Evolutionary conservation across 31 red algal species (phyloP), one percentile per base, ranked within the genome.

Genomic region (Endocladia muricata): DNA sequence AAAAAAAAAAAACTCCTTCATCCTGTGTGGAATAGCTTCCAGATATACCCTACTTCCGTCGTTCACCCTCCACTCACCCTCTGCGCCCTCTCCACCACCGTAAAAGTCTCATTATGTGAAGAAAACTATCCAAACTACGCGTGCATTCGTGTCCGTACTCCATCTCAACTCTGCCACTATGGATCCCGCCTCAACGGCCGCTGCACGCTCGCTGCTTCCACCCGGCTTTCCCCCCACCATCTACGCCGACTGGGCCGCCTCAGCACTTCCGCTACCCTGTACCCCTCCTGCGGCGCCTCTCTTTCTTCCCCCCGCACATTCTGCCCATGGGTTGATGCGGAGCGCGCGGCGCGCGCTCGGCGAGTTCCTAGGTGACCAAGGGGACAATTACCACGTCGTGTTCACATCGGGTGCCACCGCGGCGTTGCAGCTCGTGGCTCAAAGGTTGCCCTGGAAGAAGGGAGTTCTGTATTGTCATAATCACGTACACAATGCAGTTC

Each of bases 381-480:
- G 42, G 17, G 58, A 74, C 5, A 55, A 41, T 3, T 70, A 81
- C 68, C 44, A 65, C 42, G 54, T 83, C 17, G 51, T 91, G 40
- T 83, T 81, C 59, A 91, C 88, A 33, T 56, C 79, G 41, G 74
- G 74, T 19, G 71, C 88, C 28, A 91, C 88, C 25, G 79, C 44
- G 37, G 68, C 88, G 42, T 61, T 91, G 29, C 39, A 66, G 19
- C n/a, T 77, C 35, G 15, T 80, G 15, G 65, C 79, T 26, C 43
- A 82, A 52, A 72, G 88, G 19, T 68, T 84, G 19, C 88, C 88
- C 5, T 91, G 79, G 79, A 37, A 43, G 2, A 35, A 61, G 0
- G 70, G 35, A 21, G 41, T 41, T 63, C 35, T 68, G 30, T 64
- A 73, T 48, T 37, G 52, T 34, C 81, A 83, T 68, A 40, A 68